Conservation (phyloP, 169 alveolate species). For the Theileria equi region DNA sequence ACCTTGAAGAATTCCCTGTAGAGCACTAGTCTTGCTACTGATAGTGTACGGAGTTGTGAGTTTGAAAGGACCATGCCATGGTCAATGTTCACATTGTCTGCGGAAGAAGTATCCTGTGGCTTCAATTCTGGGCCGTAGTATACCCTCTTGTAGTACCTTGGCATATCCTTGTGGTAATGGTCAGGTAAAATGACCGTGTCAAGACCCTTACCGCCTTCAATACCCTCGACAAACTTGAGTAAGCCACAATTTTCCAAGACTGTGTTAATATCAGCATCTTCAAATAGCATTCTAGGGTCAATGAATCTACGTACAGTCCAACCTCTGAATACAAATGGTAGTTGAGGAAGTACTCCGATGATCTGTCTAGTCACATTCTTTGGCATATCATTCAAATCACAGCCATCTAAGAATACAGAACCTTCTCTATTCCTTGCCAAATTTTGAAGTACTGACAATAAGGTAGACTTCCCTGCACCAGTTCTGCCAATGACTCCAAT, state of each 20-base stretch:
- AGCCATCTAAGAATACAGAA: slow-evolving; percentile 54
- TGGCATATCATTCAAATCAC: slow-evolving; percentile 42
- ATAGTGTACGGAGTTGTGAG: too few relatives aligned
- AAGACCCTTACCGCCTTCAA: slow-evolving; percentile 20
- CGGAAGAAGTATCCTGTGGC: too few relatives aligned
- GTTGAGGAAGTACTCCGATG: slow-evolving; percentile 59
- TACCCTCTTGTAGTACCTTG: too few relatives aligned
- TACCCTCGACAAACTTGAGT: slow-evolving; percentile 20
- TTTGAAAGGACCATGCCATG: too few relatives aligned
- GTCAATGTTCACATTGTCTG: too few relatives aligned
- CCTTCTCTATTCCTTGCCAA: slow-evolving; percentile 28
- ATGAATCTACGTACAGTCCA: slow-evolving; percentile 64
- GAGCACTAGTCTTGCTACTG: too few relatives aligned
- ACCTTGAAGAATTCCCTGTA: too few relatives aligned
- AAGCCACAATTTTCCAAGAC: slow-evolving; percentile 57
- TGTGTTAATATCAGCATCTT: slow-evolving; percentile 38
- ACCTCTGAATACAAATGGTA: slow-evolving; percentile 58
- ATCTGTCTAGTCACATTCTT: slow-evolving; percentile 21
- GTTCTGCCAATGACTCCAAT: slow-evolving; percentile 61
- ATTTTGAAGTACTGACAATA: slow-evolving; percentile 36
- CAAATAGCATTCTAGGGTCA: slow-evolving; percentile 58
- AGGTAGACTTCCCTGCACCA: slow-evolving; percentile 62
- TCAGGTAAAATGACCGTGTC: slow-evolving; percentile 38
- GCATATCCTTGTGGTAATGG: too few relatives aligned
- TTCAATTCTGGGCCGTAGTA: too few relatives aligned